These are phyloP conservation scores for Lachnellula cervina DNA, from an alignment of 2,329 filamentous ascomycete species.

Conservation along the genomic window DNA sequence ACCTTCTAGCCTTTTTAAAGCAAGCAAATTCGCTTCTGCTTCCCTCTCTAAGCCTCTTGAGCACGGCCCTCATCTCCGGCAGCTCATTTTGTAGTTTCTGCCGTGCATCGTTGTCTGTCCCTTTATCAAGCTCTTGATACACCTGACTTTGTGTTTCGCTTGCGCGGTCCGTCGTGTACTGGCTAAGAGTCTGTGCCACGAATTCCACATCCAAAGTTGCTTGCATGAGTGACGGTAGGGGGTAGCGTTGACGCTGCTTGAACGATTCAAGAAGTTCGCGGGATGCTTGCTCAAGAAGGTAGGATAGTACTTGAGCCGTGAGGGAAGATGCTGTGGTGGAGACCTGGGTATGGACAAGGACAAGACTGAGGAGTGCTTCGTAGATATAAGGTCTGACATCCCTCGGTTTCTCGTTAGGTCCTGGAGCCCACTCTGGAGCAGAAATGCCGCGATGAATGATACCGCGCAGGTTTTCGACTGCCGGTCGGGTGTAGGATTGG, in stretches of 20 bases:
- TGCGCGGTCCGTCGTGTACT: slow-evolving; percentile 82
- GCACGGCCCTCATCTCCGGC: slow-evolving; percentile 78
- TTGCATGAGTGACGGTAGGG: slow-evolving; percentile 83
- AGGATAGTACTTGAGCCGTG: slow-evolving; percentile 75
- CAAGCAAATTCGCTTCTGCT: slow-evolving; percentile 86
- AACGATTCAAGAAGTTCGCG: slow-evolving; percentile 79
- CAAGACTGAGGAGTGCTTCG: slow-evolving; percentile 75
- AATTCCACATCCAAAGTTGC: slow-evolving; percentile 97
- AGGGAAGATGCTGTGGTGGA: slow-evolving; percentile 73
- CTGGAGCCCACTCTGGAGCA: slow-evolving; percentile 65
- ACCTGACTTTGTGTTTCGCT: slow-evolving; percentile 81
- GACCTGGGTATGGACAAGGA: slow-evolving; percentile 87
- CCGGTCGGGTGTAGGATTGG: slow-evolving; percentile 81
- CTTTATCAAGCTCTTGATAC: slow-evolving; percentile 82
- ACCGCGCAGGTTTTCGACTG: slow-evolving; percentile 60
- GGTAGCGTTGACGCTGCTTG: slow-evolving; percentile 59
- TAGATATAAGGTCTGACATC: slow-evolving; percentile 88
- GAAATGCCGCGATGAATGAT: slow-evolving; percentile 71
- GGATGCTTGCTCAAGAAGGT: slow-evolving; percentile 78
- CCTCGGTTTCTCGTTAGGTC: slow-evolving; percentile 52
- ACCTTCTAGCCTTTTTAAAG: slow-evolving; percentile 54
- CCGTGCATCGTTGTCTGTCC: slow-evolving; percentile 84
- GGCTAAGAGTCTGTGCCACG: slow-evolving; percentile 84
- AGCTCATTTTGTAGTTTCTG: slow-evolving; percentile 77
- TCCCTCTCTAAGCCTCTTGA: slow-evolving; percentile 78